These are phyloP conservation scores for Spathaspora hagerdaliae DNA, from an alignment of 805 yeast genomes.

Conservation along the genomic window DNA sequence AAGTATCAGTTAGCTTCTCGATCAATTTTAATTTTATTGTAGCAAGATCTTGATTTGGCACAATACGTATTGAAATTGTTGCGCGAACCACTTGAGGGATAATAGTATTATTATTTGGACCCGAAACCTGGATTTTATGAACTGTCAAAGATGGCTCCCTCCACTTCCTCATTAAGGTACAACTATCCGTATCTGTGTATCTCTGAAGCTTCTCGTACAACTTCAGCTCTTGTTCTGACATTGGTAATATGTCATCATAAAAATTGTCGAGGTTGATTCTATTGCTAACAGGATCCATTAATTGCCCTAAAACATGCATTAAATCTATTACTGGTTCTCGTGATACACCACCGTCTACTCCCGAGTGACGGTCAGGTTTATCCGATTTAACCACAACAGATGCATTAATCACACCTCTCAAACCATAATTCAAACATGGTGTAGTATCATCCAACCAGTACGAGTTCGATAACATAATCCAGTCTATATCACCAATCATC, in stretches of 20 bases:
- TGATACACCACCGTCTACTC: constrained; percentile 91
- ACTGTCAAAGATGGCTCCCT: constrained; percentile 83
- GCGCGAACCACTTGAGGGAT: constrained; percentile 82
- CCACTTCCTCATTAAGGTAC: constrained; percentile 76
- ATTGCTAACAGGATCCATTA: constrained; percentile 45
- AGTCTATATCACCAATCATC: constrained; percentile 65
- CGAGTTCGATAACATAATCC: constrained; percentile 86
- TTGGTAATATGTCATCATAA: constrained; percentile 59
- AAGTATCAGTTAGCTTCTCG: constrained; percentile 42
- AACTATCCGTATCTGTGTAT: constrained; percentile 25
- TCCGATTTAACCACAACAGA: constrained; percentile 68
- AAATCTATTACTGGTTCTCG: constrained; percentile 88
- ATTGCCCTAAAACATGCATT: constrained; percentile 62
- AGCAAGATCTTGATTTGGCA: constrained; percentile 77
- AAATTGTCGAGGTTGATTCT: constrained; percentile 64
- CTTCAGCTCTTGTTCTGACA: constrained; percentile 53
- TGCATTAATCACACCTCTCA: constrained; percentile 86
- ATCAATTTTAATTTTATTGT: constrained; percentile 51
- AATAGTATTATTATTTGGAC: constrained; percentile 85
- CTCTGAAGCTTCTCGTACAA: constrained; percentile 59
- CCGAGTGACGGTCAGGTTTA: constrained; percentile 88
- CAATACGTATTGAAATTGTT: constrained; percentile 76
- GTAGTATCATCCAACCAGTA: constrained; percentile 88
- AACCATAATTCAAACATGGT: constrained; percentile 92
- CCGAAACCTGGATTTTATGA: constrained; percentile 80